These are phyloP conservation scores for Graphium sp. DNA, from an alignment of 2,329 filamentous ascomycete species.

Conservation along the genomic window DNA sequence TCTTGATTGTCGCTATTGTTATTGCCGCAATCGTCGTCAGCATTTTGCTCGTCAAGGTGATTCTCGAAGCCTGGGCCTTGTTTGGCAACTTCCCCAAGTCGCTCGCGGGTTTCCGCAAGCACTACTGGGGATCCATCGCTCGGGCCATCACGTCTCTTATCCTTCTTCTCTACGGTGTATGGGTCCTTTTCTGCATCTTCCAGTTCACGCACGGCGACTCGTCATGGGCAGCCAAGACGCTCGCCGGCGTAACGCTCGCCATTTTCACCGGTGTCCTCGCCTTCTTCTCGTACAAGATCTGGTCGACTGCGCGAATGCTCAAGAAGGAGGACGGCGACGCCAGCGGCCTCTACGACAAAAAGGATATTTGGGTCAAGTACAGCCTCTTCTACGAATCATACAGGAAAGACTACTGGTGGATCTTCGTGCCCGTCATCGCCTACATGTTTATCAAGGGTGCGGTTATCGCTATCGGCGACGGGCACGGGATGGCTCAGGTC, in stretches of 20 bases:
- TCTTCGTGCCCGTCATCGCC: constrained; percentile 76
- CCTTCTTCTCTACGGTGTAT: constrained; percentile 80
- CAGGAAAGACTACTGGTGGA: constrained; percentile 91
- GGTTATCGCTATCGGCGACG: constrained; percentile 70
- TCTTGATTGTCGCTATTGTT: constrained; percentile 76
- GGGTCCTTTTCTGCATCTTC: constrained; percentile 91
- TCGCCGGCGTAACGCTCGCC: constrained; percentile 66
- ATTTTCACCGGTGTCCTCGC: constrained; percentile 67
- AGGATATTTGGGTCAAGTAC: constrained; percentile 86
- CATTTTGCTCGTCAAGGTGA: constrained; percentile 78
- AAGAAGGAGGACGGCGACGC: constrained; percentile 62
- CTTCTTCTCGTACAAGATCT: constrained; percentile 78
- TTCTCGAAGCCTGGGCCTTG: constrained; percentile 83
- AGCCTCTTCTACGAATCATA: constrained; percentile 95
- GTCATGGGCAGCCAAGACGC: constrained; percentile 73
- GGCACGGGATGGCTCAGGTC: constrained; percentile 69
- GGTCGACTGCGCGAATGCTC: constrained; percentile 53
- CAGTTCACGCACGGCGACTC: constrained; percentile 91
- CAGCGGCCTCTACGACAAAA: constrained; percentile 66
- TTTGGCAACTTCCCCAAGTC: constrained; percentile 71
- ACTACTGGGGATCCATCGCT: constrained; percentile 88
- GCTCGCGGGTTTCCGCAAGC: constrained; percentile 73
- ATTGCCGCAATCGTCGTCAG: constrained; percentile 71
- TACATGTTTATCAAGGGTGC: constrained; percentile 86
- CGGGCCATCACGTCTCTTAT: constrained; percentile 83